Evolutionary conservation across 371 early-diverging fungal genomes (phyloP), one percentile per base, ranked within the genome.

Genomic region (Choanephora cucurbitarum): DNA sequence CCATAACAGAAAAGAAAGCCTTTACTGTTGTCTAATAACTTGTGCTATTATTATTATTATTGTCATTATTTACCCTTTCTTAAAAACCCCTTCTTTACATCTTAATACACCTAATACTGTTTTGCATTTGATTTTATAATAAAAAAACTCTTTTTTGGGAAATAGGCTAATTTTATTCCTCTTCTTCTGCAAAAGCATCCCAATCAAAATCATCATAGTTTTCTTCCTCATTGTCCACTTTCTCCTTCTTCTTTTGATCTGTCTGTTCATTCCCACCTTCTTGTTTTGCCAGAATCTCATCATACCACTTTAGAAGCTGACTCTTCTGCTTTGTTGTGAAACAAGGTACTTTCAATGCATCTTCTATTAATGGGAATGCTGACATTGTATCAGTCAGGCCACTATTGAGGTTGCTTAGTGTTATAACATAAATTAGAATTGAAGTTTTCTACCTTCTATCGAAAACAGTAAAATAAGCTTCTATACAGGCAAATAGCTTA

Each of bases 291-390:
- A 74, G 57, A 19, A 74, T 65, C 42, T 74, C 74, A 23, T 70
- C 68, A 21, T 67, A 58, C 74, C 70, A 74, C 58, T 70, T 74
- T 32, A 74, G 59, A 19, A 74, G 22, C 21, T 62, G 62, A 18
- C 33, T 64, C 39, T 74, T 74, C 51, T 74, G 74, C 31, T 65
- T 68, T 4, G 71, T 66, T 21, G 74, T 70, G 49, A 70, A 74
- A 53, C 67, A 68, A 32, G 74, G 68, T n/a, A 74, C 74, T 33
- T 74, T 74, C 5, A 74, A 51, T 9, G 71, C 71, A 37, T 74
- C 74, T 44, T 70, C 71, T 33, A 74, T 70, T 23, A 74, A 34
- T 37, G 71, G 66, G 44, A 66, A 67, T 2, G 65, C 55, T 9
- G 63, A 64, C 15, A 62, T 47, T 11, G 32, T 39, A 18, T 56